A percentile compares a stretch with the other conserved stretches of the same genome.
Conservation (phyloP, 208 protist genomes). For the Wallacemonas sp. region DNA sequence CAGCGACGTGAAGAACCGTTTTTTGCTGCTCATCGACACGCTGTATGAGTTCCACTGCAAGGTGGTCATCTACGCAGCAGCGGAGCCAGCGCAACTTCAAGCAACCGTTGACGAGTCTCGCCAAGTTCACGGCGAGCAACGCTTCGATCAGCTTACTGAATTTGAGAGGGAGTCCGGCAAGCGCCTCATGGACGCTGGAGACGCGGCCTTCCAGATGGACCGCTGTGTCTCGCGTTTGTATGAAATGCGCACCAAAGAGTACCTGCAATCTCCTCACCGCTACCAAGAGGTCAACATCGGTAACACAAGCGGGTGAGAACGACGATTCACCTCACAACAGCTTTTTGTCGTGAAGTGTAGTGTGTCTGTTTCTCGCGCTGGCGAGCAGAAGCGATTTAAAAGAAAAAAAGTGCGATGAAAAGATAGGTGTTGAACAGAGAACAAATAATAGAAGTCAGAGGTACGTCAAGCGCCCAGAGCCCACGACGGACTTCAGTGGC, state of each 20-base stretch:
- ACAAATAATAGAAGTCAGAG: too few species aligned
- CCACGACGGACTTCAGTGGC: too few species aligned
- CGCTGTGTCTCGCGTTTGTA: conserved; percentile 80
- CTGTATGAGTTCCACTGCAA: conserved; percentile 88
- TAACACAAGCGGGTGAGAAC: conserved; percentile 6
- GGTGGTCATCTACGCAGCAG: conserved; percentile 68
- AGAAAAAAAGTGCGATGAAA: too few species aligned
- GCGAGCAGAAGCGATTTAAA: conserved; percentile 6
- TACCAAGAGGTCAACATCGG: conserved; percentile 39
- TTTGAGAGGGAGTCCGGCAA: conserved; percentile 75
- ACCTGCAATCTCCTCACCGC: conserved; percentile 64
- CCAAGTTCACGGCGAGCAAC: conserved; percentile 11
- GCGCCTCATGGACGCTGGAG: conserved; percentile 58
- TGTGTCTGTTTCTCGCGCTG: not conserved
- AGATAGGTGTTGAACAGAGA: too few species aligned
- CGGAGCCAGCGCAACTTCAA: conserved; percentile 54
- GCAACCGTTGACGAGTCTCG: conserved; percentile 29
- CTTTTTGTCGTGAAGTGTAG: not conserved
- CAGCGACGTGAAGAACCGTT: conserved; percentile 82
- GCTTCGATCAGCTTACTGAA: conserved; percentile 51
- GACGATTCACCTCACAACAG: too few species aligned
- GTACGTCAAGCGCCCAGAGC: too few species aligned
- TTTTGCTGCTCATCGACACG: conserved; percentile 88
- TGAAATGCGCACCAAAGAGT: conserved; percentile 90
- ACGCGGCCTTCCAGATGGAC: conserved; percentile 85